Base-by-base conservation (phyloP, 1,284 basidiomycete species). In the Cutaneotrichosporon arboriforme region DNA sequence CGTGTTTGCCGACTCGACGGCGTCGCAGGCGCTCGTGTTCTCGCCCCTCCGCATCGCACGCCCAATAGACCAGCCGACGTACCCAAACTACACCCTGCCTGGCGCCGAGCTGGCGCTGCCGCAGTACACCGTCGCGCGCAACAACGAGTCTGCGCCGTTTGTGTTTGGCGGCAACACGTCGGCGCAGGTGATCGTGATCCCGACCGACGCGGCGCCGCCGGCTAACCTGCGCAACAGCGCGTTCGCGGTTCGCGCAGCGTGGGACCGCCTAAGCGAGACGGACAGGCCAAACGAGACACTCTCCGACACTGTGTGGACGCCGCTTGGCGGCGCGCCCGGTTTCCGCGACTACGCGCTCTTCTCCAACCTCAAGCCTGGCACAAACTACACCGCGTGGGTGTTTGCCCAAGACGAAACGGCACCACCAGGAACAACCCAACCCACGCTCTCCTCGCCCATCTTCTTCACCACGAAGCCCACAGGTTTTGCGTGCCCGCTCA, bases 41-140 rank as follows among this genome's bases (percentile, higher is more conserved):
- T 90, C 88, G 0, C 81, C 83, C 0, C 70, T 83, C 0, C 82
- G 85, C 46, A 71, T 76, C 13, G 23, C 62, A 69, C 4, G 61
- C 65, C 13, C 62, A 49, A 26, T 68, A 2, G 49, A 60, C 1
- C 67, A 77, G 46, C 86, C 86, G 0, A 73, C 74, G 12, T 92
- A 82, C 65, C 89, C 89, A 8, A 90, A 90, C 65, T 92, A 89
- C 69, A 86, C 85, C 1, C 80, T 92, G 0, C 83, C 85, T 1
- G 60, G 76, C 1, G 81, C 84, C 0, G 82, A 84, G 60, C 64
- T 81, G 13, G 73, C 80, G 0, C 62, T 77, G n/a, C 80, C 81
- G 0, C 66, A 52, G 4, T 59, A 46, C 46, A 26, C 17, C 8
- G 55, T 37, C 17, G 42, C 22, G 5, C 36, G n/a, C 35, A 33